Evolutionary conservation across 2,329 filamentous ascomycete genomes (phyloP).

Genomic region (Dactylellina cionopaga): DNA sequence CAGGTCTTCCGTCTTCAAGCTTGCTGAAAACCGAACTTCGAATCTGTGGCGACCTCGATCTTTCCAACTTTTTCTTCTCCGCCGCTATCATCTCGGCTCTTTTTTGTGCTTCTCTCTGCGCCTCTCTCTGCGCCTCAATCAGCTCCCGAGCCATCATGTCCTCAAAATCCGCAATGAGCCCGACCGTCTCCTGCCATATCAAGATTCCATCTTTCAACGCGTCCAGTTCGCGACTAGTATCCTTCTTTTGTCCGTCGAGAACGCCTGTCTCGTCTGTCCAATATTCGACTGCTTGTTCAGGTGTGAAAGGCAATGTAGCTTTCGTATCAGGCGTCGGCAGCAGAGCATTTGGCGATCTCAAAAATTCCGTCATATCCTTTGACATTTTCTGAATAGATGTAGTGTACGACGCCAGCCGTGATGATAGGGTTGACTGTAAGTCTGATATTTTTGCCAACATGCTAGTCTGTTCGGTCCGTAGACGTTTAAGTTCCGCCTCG

Average conservation of each 20-base stretch:
- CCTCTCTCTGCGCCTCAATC: conserved; percentile 58
- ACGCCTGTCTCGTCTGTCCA: conserved; percentile 72
- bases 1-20: conserved; percentile 63
- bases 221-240: conserved; percentile 71
- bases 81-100: conserved; percentile 58
- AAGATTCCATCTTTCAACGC: conserved; percentile 74
- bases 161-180: conserved; percentile 73
- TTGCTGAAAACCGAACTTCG: conserved; percentile 65
- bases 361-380: conserved; percentile 45
- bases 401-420: conserved; percentile 41
- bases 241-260: conserved; percentile 67
- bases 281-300: conserved; percentile 64
- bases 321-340: conserved; percentile 40
- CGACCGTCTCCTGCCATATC: conserved; percentile 73
- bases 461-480: conserved; percentile 28
- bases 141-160: conserved; percentile 68
- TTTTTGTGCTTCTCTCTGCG: conserved; percentile 21
- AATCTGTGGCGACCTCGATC: conserved; percentile 65
- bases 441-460: conserved; percentile 47
- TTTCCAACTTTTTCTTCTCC: conserved; percentile 50
- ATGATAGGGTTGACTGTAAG: conserved; percentile 43
- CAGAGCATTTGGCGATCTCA: conserved; percentile 32
- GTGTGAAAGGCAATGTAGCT: conserved; percentile 40
- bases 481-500: conserved; percentile 34
- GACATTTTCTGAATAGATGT: conserved; percentile 45